Conservation (phyloP, 768 basidiomycete genomes). For the Boletus barrowsii region DNA sequence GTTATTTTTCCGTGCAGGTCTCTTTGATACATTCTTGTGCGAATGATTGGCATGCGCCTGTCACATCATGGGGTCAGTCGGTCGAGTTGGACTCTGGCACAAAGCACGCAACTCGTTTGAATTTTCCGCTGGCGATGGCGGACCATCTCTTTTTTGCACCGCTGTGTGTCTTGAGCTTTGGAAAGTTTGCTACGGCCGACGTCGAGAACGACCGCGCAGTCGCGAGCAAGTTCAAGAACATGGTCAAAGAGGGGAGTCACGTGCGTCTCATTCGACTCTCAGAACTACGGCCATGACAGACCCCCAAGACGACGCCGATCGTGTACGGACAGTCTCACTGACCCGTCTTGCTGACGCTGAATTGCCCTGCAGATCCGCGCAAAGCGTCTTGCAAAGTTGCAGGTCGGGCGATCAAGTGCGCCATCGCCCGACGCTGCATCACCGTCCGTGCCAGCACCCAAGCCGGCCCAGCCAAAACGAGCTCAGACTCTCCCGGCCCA, state of each 20-base stretch:
- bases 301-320: constrained; percentile 78
- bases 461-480: constrained; percentile 37
- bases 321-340: constrained; percentile 41
- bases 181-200: constrained; percentile 52
- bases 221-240: constrained; percentile 22
- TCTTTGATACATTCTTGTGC: constrained; percentile 70
- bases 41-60: constrained; percentile 71
- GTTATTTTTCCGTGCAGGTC: constrained; percentile 60
- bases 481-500: constrained; percentile 21
- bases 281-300: constrained; percentile 31
- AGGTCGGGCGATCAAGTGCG: constrained; percentile 40
- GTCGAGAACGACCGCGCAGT: constrained; percentile 56
- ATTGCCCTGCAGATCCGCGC: constrained; percentile 67
- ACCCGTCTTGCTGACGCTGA: not conserved
- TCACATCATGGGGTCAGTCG: not conserved
- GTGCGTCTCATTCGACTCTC: constrained; percentile 1
- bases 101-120: constrained; percentile 64
- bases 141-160: constrained; percentile 82
- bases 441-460: constrained; percentile 26
- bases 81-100: not conserved
- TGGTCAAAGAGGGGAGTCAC: constrained; percentile 26
- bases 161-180: constrained; percentile 78
- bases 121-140: constrained; percentile 61
- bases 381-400: constrained; percentile 87
- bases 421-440: constrained; percentile 30